Evolutionary conservation across 805 yeast species (phyloP), one percentile per base, ranked within the genome.

Genomic region (Hanseniaspora valbyensis): DNA sequence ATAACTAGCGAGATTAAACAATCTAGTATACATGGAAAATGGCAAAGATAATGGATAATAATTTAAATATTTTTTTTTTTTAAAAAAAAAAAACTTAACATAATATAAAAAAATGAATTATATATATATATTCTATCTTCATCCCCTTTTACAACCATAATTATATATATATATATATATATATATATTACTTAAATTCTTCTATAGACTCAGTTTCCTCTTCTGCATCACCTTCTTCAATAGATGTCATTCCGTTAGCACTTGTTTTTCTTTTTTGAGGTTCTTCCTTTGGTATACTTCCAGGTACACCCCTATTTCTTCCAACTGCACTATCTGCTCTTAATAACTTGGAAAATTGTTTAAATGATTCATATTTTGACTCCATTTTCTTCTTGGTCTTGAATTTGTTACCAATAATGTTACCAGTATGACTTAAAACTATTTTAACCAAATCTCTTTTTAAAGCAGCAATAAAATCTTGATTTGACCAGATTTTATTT

Each of bases 381-480:
- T 42, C 58, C 59, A 44, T 66, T 66, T 49, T 69, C 68, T 33
- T 59, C 66, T 53, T 68, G 67, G 57, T 69, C 54, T 73, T 70
- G 55, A 80, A 69, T 57, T 80, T 80, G 58, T 80, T 80, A 4
- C 80, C 78, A 37, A 80, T 64, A 50, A 81, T 75, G 56, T 72
- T 71, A 7, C 86, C 86, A 5, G 77, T 66, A 56, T 81, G 83
- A 37, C 68, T 70, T 42, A 80, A 60, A 16, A 80, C 72, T 6
- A 77, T 66, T 57, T 72, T 77, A 40, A 77, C 66, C n/a, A 80
- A 63, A 56, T 78, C 83, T 56, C 71, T 76, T 53, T 75, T 74
- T 39, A 81, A 58, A 26, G 73, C 70, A 13, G 71, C 57, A 29
- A 74, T 65, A 51, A 80, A 68, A 52, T 81, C 86, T 46, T 75